Conservation (phyloP, 352 stramenopile species). For the Phytophthora megakarya region DNA sequence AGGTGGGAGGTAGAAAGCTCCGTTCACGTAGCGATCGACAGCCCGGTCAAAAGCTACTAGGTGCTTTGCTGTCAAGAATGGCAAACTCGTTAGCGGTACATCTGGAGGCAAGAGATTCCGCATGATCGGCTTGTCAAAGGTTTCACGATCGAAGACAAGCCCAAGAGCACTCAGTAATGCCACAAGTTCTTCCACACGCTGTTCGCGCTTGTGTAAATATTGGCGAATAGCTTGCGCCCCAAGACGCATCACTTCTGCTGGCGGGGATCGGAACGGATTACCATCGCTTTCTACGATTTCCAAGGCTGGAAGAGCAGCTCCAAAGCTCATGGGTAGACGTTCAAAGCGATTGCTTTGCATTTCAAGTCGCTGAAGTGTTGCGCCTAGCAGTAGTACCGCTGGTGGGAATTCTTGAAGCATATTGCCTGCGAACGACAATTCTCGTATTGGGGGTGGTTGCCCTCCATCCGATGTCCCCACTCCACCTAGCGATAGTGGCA, state of each 20-base stretch:
- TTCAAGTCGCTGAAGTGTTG: constrained; percentile 47
- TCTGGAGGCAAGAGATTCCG: constrained; percentile 31
- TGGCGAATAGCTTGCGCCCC: constrained; percentile 50
- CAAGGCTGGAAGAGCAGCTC: constrained; percentile 41
- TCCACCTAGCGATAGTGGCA: constrained; percentile 48
- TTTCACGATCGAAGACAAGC: constrained; percentile 42
- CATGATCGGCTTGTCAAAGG: constrained; percentile 53
- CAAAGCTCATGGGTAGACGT: constrained; percentile 63
- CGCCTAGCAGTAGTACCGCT: constrained; percentile 45
- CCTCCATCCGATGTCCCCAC: constrained; percentile 10
- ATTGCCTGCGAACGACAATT: constrained; percentile 69
- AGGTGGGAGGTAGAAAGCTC: constrained; percentile 62
- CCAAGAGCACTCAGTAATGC: constrained; percentile 42
- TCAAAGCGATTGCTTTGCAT: constrained; percentile 80
- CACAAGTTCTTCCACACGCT: constrained; percentile 59
- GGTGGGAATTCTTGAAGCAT: constrained; percentile 50
- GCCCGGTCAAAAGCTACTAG: constrained; percentile 51
- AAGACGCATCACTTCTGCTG: constrained; percentile 64
- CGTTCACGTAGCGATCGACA: constrained; percentile 72
- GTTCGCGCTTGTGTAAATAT: constrained; percentile 66
- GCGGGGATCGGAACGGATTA: constrained; percentile 76
- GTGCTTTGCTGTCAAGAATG: constrained; percentile 61
- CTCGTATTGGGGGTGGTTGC: constrained; percentile 39
- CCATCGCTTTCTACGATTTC: constrained; percentile 64
- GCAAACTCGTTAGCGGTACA: constrained; percentile 24